Conservation (phyloP, 1,284 basidiomycete genomes). For the Papiliotrema flavescens region DNA sequence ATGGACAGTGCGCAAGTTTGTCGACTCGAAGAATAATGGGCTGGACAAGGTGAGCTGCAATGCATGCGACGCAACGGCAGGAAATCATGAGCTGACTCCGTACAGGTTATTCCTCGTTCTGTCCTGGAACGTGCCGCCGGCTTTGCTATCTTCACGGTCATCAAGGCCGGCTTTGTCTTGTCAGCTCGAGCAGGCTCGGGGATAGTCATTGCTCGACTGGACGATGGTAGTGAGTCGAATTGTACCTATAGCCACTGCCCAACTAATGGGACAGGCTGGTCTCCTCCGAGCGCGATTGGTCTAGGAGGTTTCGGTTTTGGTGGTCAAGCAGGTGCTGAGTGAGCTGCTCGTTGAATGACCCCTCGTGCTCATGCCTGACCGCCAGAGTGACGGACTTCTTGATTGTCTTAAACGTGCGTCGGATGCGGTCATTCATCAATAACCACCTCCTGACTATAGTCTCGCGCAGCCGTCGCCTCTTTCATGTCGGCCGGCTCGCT, state of each 20-base stretch:
- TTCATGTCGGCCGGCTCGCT: constrained; percentile 95
- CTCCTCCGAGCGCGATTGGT: constrained; percentile 89
- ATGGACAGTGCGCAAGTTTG: constrained; percentile 45
- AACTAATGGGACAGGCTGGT: constrained; percentile 63
- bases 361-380: constrained; percentile 60
- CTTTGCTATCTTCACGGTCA: constrained; percentile 58
- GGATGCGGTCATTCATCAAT: constrained; percentile 47
- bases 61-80: not conserved
- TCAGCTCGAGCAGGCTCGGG: constrained; percentile 74
- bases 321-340: constrained; percentile 59
- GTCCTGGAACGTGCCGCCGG: constrained; percentile 50
- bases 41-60: constrained; percentile 45
- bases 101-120: constrained; percentile 48
- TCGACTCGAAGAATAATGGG: constrained; percentile 48
- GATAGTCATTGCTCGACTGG: constrained; percentile 80
- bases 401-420: constrained; percentile 77
- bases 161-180: constrained; percentile 56
- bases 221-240: constrained; percentile 69
- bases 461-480: constrained; percentile 59
- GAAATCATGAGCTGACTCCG: not conserved
- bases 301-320: constrained; percentile 91
- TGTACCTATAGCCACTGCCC: not conserved
- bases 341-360: constrained; percentile 17
- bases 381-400: constrained; percentile 82
- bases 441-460: constrained; percentile 31